Base-by-base conservation (phyloP, 129 eudicot genomes). In the Tanacetum coccineum region DNA sequence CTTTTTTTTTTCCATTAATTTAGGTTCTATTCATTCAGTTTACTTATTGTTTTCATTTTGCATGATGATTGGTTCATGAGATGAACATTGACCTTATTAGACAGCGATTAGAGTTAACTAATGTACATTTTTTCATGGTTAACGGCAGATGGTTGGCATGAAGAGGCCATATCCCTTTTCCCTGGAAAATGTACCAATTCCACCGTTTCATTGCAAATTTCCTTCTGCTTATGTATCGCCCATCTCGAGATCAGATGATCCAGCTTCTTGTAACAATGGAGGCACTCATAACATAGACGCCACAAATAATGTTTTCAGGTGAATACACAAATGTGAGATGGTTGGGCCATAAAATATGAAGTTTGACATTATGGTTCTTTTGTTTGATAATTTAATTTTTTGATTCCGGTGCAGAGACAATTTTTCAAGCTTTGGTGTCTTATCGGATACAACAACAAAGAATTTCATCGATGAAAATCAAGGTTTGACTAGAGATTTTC, bases 151-250 rank as follows among this genome's bases (percentile, higher is more conserved):
- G 81, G 82, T 79, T 75, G 97, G 97, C 60, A 68, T 76, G 87
- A 90, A 90, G 64, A 84, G 95, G 75, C 62, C 88, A n/a, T 78
- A 81, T 72, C 95, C 97, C 44, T 90, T 84, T 66, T 71, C 88
- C 19, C 12, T 80, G n/a, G 91, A 90, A 28, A 73, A 77, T 64
- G 85, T 77, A 58, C 85, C 87, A 52, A 72, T 70, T 77, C 87
- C 91, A 54, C 58, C 85, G 54, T 86, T 81, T 75, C 74, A 68
- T 15, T 75, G 80, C 83, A 86, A 70, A 75, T 74, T 74, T 66
- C 79, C 81, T 66, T 71, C 80, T 51, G 64, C 75, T 40, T 75
- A 50, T 17, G 49, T 66, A 11, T 51, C 83, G 49, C 77, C 84
- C 26, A 58, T 76, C 39, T 67, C 77, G 12, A 68, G 79, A 78